phyloP scores from a whole-genome alignment of 306 rosid genomes.

The Cucumis hystrix region DNA sequence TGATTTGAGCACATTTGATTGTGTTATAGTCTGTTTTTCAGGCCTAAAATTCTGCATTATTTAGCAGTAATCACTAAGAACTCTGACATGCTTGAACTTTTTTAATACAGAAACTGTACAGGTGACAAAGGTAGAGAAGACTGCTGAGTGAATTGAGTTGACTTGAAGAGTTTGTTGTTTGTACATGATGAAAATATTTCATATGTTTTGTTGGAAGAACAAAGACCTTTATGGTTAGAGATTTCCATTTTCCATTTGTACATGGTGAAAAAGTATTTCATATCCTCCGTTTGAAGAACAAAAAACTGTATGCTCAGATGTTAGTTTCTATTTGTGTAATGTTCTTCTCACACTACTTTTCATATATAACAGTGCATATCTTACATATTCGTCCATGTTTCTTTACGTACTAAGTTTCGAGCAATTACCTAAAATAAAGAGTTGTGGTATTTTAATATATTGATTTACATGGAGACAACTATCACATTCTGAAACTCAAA shows the following conservation, averaged over 20 bases:
- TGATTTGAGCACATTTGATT: not conserved
- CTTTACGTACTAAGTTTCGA: not conserved
- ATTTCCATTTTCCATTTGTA: not conserved
- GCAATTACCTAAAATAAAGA: not conserved
- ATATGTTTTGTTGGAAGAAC: not conserved
- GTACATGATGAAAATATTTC: not conserved
- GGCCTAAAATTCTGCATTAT: not conserved
- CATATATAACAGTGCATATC: not conserved
- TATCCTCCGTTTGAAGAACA: not conserved
- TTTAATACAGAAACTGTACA: constrained; percentile 12
- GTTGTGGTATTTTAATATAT: not conserved
- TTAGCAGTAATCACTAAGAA: not conserved
- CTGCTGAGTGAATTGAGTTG: not conserved
- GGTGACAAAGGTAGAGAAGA: not conserved
- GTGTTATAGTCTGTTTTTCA: not conserved
- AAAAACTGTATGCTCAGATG: too few species aligned
- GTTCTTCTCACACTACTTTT: not conserved
- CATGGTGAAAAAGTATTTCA: not conserved
- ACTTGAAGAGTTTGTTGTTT: not conserved
- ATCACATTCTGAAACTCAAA: not conserved
- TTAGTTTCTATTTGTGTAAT: not conserved
- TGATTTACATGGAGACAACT: not conserved
- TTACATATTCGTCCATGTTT: not conserved
- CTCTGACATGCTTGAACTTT: not conserved
- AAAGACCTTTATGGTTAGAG: too few species aligned